A percentile compares a stretch with the other conserved stretches of the same genome.
Evolutionary conservation across 345 rosid species (phyloP).

Genomic region (Stellera chamaejasme): DNA sequence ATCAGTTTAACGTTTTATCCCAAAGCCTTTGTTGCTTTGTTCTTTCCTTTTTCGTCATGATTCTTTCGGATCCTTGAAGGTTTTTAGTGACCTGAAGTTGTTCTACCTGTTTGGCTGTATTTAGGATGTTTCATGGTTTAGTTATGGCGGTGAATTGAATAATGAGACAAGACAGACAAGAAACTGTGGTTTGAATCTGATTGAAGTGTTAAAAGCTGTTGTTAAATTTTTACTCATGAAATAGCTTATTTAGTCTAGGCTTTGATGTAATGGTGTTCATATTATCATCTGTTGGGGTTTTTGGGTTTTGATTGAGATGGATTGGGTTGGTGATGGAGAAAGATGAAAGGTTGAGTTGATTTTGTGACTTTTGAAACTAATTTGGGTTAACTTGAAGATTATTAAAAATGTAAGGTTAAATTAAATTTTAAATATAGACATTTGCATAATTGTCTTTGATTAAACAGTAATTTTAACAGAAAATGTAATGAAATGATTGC

Average conservation of each 20-base stretch:
- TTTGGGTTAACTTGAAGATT: no score
- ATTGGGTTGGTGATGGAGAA: no score
- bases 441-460: no score
- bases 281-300: background rate
- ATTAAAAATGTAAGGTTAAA: no score
- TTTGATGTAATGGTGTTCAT: background rate
- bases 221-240: no score
- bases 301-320: no score
- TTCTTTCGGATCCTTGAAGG: background rate
- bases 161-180: background rate
- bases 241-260: no score
- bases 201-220: background rate
- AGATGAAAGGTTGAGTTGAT: no score
- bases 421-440: no score
- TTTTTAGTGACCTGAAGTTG: slow-evolving; percentile 25
- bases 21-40: background rate
- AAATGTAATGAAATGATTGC: no score
- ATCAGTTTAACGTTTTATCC: background rate
- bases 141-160: background rate
- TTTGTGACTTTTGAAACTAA: no score
- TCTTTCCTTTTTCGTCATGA: background rate
- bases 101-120: slow-evolving; percentile 16
- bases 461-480: no score
- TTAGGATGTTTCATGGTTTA: slow-evolving; percentile 24
- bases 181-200: background rate